These are phyloP conservation scores for Gossypium anomalum DNA, from an alignment of 345 rosid species.

Conservation along the genomic window DNA sequence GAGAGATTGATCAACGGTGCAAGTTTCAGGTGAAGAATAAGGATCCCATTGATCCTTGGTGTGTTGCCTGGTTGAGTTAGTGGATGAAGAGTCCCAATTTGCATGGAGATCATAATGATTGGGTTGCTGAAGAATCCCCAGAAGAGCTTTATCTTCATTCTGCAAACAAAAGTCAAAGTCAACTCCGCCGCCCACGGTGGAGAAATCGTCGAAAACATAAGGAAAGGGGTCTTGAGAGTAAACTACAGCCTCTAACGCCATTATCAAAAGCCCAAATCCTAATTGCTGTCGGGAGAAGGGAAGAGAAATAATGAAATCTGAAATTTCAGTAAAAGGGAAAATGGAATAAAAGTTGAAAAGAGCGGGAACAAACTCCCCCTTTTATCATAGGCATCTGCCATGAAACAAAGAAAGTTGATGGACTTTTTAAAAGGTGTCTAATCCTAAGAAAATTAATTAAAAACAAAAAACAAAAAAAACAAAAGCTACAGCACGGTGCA, in stretches of 20 bases:
- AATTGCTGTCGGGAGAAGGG: neutral
- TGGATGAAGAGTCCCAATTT: slow-evolving; percentile 28
- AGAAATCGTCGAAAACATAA: slow-evolving; percentile 35
- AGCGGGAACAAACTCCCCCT: slow-evolving; percentile 28
- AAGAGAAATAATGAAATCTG: neutral
- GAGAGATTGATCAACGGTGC: slow-evolving; percentile 20
- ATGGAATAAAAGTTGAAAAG: slow-evolving; percentile 7
- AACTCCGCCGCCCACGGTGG: slow-evolving; percentile 21
- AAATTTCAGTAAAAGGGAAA: slow-evolving; percentile 5
- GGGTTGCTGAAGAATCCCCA: slow-evolving; percentile 21
- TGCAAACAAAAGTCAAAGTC: slow-evolving; percentile 28
- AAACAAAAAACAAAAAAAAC: neutral
- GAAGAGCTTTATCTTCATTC: slow-evolving; percentile 34
- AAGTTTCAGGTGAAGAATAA: slow-evolving; percentile 36
- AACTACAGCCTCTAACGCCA: slow-evolving; percentile 62
- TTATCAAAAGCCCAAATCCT: neutral
- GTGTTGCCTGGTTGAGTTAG: slow-evolving; percentile 26
- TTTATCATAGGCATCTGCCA: slow-evolving; percentile 12
- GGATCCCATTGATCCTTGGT: slow-evolving; percentile 29
- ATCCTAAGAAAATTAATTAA: neutral
- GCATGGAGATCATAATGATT: slow-evolving; percentile 15
- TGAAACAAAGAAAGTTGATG: slow-evolving; percentile 16
- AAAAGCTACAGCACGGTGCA: slow-evolving; percentile 35
- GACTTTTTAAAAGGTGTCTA: slow-evolving; percentile 23
- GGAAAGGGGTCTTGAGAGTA: slow-evolving; percentile 55